Evolutionary conservation across 2,329 filamentous ascomycete genomes (phyloP), one percentile per base, ranked within the genome.

Genomic region (Leptographium wingfieldii): DNA sequence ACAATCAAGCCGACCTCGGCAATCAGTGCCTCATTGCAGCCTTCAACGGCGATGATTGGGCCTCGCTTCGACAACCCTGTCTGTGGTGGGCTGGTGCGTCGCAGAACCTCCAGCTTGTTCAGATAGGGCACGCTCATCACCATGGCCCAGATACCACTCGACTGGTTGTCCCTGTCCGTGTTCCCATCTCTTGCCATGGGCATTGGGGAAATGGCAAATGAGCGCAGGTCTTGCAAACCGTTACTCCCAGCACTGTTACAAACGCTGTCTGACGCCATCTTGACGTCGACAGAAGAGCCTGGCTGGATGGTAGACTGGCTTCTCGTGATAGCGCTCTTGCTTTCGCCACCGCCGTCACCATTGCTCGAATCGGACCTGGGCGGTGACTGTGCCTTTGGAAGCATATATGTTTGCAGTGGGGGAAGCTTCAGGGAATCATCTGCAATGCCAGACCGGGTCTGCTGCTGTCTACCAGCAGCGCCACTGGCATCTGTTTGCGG

Each of bases 21-120:
- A 11, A 81, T 68, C 27, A 81, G 65, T n/a, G 68, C 67, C 7
- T 69, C 64, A 60, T 86, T 81, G 22, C 86, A 79, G 0, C 92
- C 92, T 71, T 97, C 92, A 33, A 97, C 76, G 0, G 89, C 87
- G 63, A 97, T 85, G 46, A 96, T 81, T 0, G 88, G 82, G 0
- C 92, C 92, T n/a, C 91, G 82, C 7, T 76, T 74, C 3, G 71
- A 69, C 5, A 69, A 67, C 1, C 73, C 67, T 19, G 73, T 66
- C 6, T 74, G 72, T 0, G 88, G 84, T 29, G 86, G 88, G 54
- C 87, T 87, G 64, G 96, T 90, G 63, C 84, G 85, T 19, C 83
- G 79, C 40, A 97, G 77, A 2, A 92, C 80, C 56, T 84, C 83
- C 66, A 96, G 82, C 71, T 95, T 96, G 65, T 84, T 84, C 53